These are phyloP conservation scores for Apiotrichum sp. DNA, from an alignment of 1,284 basidiomycete genomes.

Conservation along the genomic window DNA sequence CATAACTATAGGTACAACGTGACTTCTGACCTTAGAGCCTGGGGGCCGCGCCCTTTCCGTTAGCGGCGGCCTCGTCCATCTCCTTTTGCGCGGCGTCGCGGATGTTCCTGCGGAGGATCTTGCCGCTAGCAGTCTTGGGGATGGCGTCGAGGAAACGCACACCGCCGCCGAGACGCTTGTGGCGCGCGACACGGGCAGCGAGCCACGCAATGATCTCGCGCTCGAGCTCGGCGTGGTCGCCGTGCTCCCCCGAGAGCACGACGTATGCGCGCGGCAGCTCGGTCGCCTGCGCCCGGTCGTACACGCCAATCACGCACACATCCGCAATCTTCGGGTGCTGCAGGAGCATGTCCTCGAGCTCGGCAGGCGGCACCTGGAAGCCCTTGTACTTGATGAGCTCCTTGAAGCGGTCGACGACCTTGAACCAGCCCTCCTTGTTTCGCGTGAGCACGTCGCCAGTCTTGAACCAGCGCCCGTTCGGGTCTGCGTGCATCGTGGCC, in stretches of 20 bases:
- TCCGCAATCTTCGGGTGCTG: constrained; percentile 66
- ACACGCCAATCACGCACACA: constrained; percentile 63
- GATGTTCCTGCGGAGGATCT: constrained; percentile 39
- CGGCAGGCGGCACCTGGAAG: constrained; percentile 67
- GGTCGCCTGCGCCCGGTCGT: constrained; percentile 58
- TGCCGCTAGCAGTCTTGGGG: constrained; percentile 46
- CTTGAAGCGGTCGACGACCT: constrained; percentile 54
- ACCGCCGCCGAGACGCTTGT: constrained; percentile 50
- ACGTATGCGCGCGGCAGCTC: constrained; percentile 64
- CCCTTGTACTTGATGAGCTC: constrained; percentile 72
- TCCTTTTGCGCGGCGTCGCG: constrained; percentile 28
- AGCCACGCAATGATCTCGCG: constrained; percentile 62
- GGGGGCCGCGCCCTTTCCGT: neutral
- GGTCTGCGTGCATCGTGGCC: constrained; percentile 41
- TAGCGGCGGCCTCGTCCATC: constrained; percentile 11
- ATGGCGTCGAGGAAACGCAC: constrained; percentile 48
- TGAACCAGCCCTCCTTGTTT: constrained; percentile 55
- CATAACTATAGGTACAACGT: too few species aligned
- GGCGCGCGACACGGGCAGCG: constrained; percentile 50
- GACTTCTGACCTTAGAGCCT: constrained; percentile 2
- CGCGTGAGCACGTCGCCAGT: constrained; percentile 64
- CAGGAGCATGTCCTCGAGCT: constrained; percentile 67
- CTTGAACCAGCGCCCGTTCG: constrained; percentile 64
- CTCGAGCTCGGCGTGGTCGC: constrained; percentile 40
- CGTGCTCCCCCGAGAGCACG: constrained; percentile 53